phyloP scores from a whole-genome alignment of 2,329 filamentous ascomycete genomes.

The Septoria linicola region DNA sequence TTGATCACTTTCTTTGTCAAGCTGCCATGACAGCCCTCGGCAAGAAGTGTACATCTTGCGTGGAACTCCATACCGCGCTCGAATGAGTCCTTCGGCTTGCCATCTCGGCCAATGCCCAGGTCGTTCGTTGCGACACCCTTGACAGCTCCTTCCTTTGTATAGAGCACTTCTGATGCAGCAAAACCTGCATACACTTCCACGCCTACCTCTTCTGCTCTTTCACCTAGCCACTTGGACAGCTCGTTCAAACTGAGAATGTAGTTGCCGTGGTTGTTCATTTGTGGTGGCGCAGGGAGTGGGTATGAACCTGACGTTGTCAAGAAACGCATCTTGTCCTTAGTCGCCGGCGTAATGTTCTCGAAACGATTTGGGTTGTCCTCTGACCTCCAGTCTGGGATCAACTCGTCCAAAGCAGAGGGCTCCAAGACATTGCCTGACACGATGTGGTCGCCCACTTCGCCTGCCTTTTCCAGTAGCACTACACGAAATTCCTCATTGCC shows the following conservation, averaged over 20 bases:
- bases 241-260: conserved; percentile 96
- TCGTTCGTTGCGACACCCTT: conserved; percentile 96
- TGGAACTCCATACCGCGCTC: conserved; percentile 99
- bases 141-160: conserved; percentile 81
- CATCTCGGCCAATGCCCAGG: conserved; percentile 76
- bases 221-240: conserved; percentile 91
- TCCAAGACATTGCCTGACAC: conserved; percentile 94
- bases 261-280: conserved; percentile 98
- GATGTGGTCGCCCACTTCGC: conserved; percentile 91
- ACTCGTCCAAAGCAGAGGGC: conserved; percentile 80
- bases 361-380: conserved; percentile 87
- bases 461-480: conserved; percentile 88
- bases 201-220: conserved; percentile 92
- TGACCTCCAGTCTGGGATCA: conserved; percentile 89
- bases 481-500: conserved; percentile 96
- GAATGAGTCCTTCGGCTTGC: conserved; percentile 83
- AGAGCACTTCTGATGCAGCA: conserved; percentile 88
- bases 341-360: conserved; percentile 80
- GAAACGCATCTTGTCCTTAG: conserved; percentile 86
- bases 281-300: conserved; percentile 82
- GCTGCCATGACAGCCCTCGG: conserved; percentile 93
- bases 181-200: conserved; percentile 97
- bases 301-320: conserved; percentile 77
- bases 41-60: conserved; percentile 85
- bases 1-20: conserved; percentile 92